phyloP scores from a whole-genome alignment of 352 stramenopile genomes.

The Pythium apleroticum region DNA sequence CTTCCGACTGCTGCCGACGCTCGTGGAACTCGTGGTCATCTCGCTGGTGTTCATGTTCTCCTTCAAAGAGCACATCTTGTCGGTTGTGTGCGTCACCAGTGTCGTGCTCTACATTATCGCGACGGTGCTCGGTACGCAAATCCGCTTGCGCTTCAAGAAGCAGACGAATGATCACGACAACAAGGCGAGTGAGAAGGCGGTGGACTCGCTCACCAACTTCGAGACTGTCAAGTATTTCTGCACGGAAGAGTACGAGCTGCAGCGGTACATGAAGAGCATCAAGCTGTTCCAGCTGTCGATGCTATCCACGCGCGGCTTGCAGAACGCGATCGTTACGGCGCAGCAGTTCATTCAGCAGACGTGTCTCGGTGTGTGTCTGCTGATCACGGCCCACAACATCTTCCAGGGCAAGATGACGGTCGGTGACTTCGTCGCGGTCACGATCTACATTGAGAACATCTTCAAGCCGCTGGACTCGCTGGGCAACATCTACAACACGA shows the following conservation, averaged over 20 bases:
- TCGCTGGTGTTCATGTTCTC: conserved; percentile 87
- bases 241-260: conserved; percentile 91
- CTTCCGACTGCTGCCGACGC: conserved; percentile 93
- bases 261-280: conserved; percentile 77
- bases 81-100: conserved; percentile 84
- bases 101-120: conserved; percentile 93
- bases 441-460: conserved; percentile 93
- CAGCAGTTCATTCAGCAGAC: conserved; percentile 94
- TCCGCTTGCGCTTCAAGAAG: conserved; percentile 90
- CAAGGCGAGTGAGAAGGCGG: conserved; percentile 94
- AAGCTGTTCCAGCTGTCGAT: conserved; percentile 88
- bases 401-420: conserved; percentile 67
- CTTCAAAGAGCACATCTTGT: conserved; percentile 92
- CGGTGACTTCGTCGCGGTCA: conserved; percentile 95
- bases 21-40: conserved; percentile 94
- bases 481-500: conserved; percentile 94
- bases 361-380: conserved; percentile 75
- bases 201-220: conserved; percentile 97
- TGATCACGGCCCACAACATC: conserved; percentile 57
- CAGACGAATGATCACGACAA: conserved; percentile 95
- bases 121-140: conserved; percentile 81
- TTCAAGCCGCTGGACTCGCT: conserved; percentile 98
- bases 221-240: conserved; percentile 98
- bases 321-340: conserved; percentile 92
- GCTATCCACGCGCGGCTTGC: conserved; percentile 87